A percentile compares a stretch with the other conserved stretches of the same genome.
Conservation (phyloP, 305 asterid species). For the Striga hermonthica region DNA sequence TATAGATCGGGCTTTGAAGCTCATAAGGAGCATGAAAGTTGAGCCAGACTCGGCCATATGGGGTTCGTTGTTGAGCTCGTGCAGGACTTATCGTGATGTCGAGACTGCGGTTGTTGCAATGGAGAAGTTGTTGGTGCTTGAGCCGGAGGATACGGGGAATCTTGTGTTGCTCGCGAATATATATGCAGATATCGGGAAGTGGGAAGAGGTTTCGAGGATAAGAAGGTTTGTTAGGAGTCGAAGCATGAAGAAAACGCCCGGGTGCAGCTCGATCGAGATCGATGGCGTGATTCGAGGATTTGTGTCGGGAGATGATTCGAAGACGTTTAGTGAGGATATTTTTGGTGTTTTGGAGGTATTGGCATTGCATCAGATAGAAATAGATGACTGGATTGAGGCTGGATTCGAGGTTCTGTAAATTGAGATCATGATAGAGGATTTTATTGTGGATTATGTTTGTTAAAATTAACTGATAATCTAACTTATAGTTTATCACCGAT, state of each 20-base stretch:
- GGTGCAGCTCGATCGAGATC: slow-evolving; percentile 72
- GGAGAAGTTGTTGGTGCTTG: slow-evolving; percentile 58
- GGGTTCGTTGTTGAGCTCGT: slow-evolving; percentile 80
- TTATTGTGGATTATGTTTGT: no score
- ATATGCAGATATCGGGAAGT: slow-evolving; percentile 69
- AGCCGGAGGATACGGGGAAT: slow-evolving; percentile 75
- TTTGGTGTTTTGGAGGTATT: slow-evolving; percentile 42
- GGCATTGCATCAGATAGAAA: slow-evolving; percentile 46
- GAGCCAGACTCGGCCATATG: slow-evolving; percentile 73
- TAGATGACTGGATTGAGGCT: slow-evolving; percentile 32
- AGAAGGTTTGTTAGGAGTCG: slow-evolving; percentile 63
- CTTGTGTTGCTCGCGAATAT: slow-evolving; percentile 65
- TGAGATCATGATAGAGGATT: background rate
- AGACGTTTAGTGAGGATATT: slow-evolving; percentile 47
- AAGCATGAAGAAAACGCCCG: slow-evolving; percentile 70
- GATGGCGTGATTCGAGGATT: slow-evolving; percentile 62
- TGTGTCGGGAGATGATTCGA: slow-evolving; percentile 58
- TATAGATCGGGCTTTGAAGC: slow-evolving; percentile 52
- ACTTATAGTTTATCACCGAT: no score
- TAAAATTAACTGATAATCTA: no score
- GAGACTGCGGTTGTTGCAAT: slow-evolving; percentile 63
- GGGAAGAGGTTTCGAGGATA: slow-evolving; percentile 75
- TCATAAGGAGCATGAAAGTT: slow-evolving; percentile 58
- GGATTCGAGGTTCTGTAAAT: slow-evolving; percentile 15
- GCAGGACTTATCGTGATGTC: slow-evolving; percentile 60